These are phyloP conservation scores for Plantago lanceolata DNA, from an alignment of 305 asterid species.

Conservation along the genomic window DNA sequence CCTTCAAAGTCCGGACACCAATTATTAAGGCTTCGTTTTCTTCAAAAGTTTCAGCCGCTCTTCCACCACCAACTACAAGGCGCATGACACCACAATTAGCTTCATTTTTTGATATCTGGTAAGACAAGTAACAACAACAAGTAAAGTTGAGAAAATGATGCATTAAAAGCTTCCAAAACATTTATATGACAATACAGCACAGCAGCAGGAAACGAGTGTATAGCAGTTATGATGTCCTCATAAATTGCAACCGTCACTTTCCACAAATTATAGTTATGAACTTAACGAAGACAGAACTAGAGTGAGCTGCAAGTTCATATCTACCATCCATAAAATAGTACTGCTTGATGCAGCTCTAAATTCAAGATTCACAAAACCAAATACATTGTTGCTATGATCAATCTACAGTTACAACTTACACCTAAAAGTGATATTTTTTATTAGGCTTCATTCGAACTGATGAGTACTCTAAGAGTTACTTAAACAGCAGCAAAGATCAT, in stretches of 20 bases:
- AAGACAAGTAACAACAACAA: conserved; percentile 23
- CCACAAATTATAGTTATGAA: not conserved
- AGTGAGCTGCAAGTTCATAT: too few species aligned
- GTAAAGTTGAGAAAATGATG: conserved; percentile 17
- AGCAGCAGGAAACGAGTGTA: conserved; percentile 16
- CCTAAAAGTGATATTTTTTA: too few species aligned
- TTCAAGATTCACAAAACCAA: not conserved
- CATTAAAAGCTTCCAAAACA: not conserved
- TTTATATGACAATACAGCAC: conserved; percentile 16
- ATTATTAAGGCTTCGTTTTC: conserved; percentile 86
- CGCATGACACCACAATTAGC: conserved; percentile 98
- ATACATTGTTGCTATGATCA: not conserved
- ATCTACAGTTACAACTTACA: not conserved
- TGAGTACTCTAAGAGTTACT: not conserved
- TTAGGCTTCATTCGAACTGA: not conserved
- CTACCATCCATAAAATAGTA: too few species aligned
- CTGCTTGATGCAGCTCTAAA: not conserved
- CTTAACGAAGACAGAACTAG: too few species aligned
- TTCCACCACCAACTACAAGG: conserved; percentile 98
- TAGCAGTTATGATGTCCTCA: conserved; percentile 3
- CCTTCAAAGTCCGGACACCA: conserved; percentile 97
- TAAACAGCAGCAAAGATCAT: not conserved
- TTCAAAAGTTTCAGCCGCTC: conserved; percentile 85
- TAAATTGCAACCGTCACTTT: not conserved
- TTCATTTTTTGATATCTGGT: conserved; percentile 77